Percentiles rank a stretch among this genome's conserved stretches.
phyloP scores from a whole-genome alignment of 257 asterid species.

The Fraxinus quadrangulata region DNA sequence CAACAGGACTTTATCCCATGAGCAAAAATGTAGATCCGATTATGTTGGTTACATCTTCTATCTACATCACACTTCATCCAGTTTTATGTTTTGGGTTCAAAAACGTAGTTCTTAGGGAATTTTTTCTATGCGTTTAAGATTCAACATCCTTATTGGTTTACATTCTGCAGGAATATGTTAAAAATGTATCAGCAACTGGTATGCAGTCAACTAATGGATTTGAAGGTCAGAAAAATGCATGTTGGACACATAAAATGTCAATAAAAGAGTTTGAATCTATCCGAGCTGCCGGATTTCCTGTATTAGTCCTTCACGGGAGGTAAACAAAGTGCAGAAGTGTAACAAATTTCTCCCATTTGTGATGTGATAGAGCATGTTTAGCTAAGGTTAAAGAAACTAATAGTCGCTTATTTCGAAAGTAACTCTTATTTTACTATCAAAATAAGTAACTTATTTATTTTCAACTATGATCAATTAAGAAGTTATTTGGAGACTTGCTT shows the following conservation, averaged over 20 bases:
- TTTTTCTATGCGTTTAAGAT: neutral
- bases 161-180: conserved; percentile 78
- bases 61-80: neutral
- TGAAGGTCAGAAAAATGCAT: conserved; percentile 91
- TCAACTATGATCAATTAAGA: neutral
- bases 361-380: neutral
- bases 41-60: too few species aligned
- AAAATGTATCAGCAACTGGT: conserved; percentile 77
- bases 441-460: neutral
- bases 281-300: conserved; percentile 66
- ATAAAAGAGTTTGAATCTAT: conserved; percentile 65
- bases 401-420: neutral
- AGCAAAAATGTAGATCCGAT: too few species aligned
- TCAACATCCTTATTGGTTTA: conserved; percentile 4
- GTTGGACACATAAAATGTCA: conserved; percentile 86
- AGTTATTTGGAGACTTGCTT: too few species aligned
- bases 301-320: conserved; percentile 97
- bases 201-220: conserved; percentile 90
- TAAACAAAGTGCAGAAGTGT: conserved; percentile 24
- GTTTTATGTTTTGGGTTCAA: neutral
- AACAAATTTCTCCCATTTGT: neutral
- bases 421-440: neutral
- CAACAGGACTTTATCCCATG: neutral
- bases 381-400: neutral
- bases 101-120: too few species aligned